phyloP scores from a whole-genome alignment of 306 rosid genomes.

The Malus sieversii region DNA sequence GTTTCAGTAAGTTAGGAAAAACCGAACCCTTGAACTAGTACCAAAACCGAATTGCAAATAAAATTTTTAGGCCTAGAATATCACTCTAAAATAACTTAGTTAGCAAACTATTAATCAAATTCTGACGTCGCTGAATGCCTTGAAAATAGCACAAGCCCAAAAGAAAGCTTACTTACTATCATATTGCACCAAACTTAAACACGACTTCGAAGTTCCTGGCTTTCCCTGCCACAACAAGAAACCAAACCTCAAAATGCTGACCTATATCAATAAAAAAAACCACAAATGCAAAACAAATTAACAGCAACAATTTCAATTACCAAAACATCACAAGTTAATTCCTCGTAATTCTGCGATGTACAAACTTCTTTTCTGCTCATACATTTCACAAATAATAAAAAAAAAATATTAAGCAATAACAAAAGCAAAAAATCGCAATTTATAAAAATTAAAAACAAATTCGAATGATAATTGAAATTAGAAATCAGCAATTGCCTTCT shows the following conservation, averaged over 20 bases:
- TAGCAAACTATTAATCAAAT: not conserved
- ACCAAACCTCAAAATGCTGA: slow-evolving; percentile 3
- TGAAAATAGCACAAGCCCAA: not conserved
- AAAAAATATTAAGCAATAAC: not conserved
- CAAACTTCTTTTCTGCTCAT: slow-evolving; percentile 53
- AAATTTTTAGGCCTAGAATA: not conserved
- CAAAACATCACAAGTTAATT: slow-evolving; percentile 56
- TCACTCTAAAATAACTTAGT: not conserved
- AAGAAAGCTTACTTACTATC: slow-evolving; percentile 43
- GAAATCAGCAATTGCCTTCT: slow-evolving; percentile 37
- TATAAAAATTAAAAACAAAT: not conserved
- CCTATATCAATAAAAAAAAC: not conserved
- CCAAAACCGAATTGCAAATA: not conserved
- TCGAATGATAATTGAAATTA: not conserved
- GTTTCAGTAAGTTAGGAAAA: not conserved
- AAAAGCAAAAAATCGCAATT: not conserved
- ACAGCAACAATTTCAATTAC: slow-evolving; percentile 26
- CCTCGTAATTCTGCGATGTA: slow-evolving; percentile 25
- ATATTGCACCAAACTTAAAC: slow-evolving; percentile 57
- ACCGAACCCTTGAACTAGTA: not conserved
- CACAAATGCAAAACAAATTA: not conserved
- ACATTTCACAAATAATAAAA: not conserved
- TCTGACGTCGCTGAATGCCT: not conserved
- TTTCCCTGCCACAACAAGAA: slow-evolving; percentile 39
- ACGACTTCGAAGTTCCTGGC: slow-evolving; percentile 43